phyloP scores from a whole-genome alignment of 78 protist species.

The Dictyostelium firmibasis region DNA sequence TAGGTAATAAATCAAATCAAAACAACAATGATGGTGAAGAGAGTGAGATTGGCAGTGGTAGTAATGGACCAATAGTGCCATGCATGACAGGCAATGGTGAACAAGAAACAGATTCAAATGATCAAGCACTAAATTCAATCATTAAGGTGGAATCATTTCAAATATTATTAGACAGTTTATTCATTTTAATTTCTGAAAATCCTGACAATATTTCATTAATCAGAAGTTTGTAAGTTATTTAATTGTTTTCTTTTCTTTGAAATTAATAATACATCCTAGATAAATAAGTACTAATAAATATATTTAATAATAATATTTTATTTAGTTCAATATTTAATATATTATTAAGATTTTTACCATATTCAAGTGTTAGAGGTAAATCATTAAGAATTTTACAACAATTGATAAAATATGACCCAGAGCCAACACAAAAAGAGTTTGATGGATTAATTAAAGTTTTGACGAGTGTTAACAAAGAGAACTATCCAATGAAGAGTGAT shows the following conservation, averaged over 20 bases:
- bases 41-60: neutral
- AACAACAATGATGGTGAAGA: neutral
- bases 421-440: conserved; percentile 55
- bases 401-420: conserved; percentile 57
- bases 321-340: conserved; percentile 38
- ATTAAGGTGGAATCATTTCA: conserved; percentile 27
- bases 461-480: neutral
- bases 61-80: neutral
- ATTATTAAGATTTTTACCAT: conserved; percentile 53
- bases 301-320: neutral
- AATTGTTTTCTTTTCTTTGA: neutral
- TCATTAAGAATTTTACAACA: conserved; percentile 62
- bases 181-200: conserved; percentile 55
- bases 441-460: conserved; percentile 61
- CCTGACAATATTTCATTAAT: conserved; percentile 51
- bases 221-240: conserved; percentile 47
- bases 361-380: conserved; percentile 26
- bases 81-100: neutral
- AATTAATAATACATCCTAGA: too few species aligned
- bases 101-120: neutral
- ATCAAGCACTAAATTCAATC: neutral
- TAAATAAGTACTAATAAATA: neutral
- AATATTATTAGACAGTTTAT: conserved; percentile 50
- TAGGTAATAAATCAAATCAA: neutral
- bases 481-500: conserved; percentile 59